Base-by-base conservation (phyloP, 768 basidiomycete genomes). In the Auricularia auricula-judae region DNA sequence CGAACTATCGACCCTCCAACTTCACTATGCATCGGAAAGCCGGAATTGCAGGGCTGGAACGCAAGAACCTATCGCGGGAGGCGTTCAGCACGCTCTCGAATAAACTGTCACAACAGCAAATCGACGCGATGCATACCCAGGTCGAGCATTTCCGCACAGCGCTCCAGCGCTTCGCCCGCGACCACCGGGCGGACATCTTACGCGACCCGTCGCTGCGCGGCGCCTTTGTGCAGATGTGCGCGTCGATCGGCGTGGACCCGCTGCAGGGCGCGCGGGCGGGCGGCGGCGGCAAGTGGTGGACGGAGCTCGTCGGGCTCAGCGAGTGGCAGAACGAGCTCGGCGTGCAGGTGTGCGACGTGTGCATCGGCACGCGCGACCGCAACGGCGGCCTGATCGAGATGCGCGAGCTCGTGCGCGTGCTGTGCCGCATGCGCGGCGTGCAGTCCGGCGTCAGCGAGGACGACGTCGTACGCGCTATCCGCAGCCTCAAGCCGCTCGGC, bases 271-370 rank as follows among this genome's bases (percentile, higher is more conserved):
- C 91, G 0, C 78, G 88, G 51, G 86, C 86, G 70, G 91, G 90
- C 43, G 92, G 93, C 23, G 14, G 54, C 34, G 39, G 47, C 47
- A 51, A 51, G 2, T 91, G 91, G 85, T 97, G 93, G 92, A 87
- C 88, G 2, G 93, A 95, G 72, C 77, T 93, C 71, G 82, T 78
- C 3, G 74, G 75, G 12, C 75, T 97, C 63, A 87, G 92, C 16
- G 97, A 98, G 72, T 98, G 94, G 93, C 89, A 94, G 70, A 90
- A 92, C 72, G 95, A 97, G 71, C 83, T 98, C 4, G 93, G 93
- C 10, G 93, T 98, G 44, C 96, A 96, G 77, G 89, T 96, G 66
- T 92, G 97, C 62, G 93, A 93, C 72, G 82, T 94, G 53, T 94
- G 92, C 70, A 88, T 94, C 56, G 89, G 84, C 77, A 94, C 91